Evolutionary conservation across 2,329 filamentous ascomycete species (phyloP), one percentile per base, ranked within the genome.

Genomic region (Acephala macrosclerotiorum): DNA sequence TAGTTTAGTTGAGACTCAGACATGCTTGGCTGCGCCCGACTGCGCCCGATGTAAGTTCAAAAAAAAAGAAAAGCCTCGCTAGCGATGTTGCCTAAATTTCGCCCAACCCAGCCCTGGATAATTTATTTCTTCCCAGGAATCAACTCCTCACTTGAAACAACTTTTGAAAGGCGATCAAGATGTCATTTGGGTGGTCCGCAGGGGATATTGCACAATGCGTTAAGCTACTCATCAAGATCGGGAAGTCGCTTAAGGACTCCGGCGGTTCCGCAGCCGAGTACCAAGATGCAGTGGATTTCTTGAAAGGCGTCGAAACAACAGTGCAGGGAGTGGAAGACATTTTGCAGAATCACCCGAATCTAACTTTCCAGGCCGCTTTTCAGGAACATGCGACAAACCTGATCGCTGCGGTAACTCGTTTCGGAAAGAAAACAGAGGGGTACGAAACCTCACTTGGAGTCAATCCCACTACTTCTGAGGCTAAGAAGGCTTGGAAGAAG

Each of bases 151-250:
- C n/a, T 49, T 22, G 6, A 49, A 33, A 49, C n/a, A 12, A 49
- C 20, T 14, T 49, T 49, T 49, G 18, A 49, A 49, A 12, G 20
- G 45, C 45, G 20, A 22, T 49, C 45, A 12, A 22, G n/a, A 49
- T 66, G 58, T 61, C 49, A 18, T 38, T 58, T 22, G 26, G 55
- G 12, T 58, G 55, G 55, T 58, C 55, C 20, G 55, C 18, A 12
- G 55, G 55, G 3, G 55, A 58, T 40, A 38, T 58, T 29, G 55
- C 36, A 35, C 22, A 38, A 25, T 58, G 55, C 29, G 33, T 58
- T 58, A 40, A 35, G 55, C 14, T 58, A 25, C n/a, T 58, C 12
- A 25, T 58, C 55, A 58, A 40, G 36, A 40, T 58, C 6, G 36
- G 55, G 33, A 40, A 38, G n/a, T 33, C 33, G 18, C 55, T 58